Conservation (phyloP, 2,329 filamentous ascomycete genomes). For the Tolypocladium guangdongense region DNA sequence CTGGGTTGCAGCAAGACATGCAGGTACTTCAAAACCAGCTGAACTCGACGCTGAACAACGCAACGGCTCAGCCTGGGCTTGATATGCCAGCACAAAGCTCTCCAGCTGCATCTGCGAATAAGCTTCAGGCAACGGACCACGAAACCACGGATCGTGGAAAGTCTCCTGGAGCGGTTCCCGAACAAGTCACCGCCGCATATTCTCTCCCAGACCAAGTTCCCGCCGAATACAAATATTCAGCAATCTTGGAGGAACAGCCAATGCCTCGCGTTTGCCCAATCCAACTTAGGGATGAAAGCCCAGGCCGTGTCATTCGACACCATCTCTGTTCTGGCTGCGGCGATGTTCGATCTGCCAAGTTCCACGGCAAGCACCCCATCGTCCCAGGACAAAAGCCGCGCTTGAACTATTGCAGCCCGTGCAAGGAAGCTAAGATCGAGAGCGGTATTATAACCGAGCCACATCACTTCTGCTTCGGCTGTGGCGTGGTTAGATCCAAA, state of each 20-base stretch:
- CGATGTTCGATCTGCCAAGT: slow-evolving; percentile 19
- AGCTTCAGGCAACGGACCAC: background rate
- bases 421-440: slow-evolving; percentile 15
- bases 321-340: slow-evolving; percentile 28
- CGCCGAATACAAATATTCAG: background rate
- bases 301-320: slow-evolving; percentile 9
- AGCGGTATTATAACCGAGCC: slow-evolving; percentile 9
- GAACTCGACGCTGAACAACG: slow-evolving; percentile 17
- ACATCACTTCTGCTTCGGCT: slow-evolving; percentile 30
- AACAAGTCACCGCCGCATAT: background rate
- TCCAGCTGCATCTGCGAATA: background rate
- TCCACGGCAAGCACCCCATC: slow-evolving; percentile 23
- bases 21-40: slow-evolving; percentile 17
- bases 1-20: slow-evolving; percentile 11
- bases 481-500: slow-evolving; percentile 15
- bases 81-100: background rate
- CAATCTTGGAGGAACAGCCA: background rate
- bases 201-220: background rate
- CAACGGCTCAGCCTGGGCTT: slow-evolving; percentile 4
- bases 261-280: background rate
- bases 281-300: slow-evolving; percentile 9
- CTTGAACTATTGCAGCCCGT: slow-evolving; percentile 24
- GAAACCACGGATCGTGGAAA: background rate
- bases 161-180: no score
- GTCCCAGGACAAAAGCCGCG: slow-evolving; percentile 9